phyloP scores from a whole-genome alignment of 2,329 filamentous ascomycete species.

The Orbilia oligospora region DNA sequence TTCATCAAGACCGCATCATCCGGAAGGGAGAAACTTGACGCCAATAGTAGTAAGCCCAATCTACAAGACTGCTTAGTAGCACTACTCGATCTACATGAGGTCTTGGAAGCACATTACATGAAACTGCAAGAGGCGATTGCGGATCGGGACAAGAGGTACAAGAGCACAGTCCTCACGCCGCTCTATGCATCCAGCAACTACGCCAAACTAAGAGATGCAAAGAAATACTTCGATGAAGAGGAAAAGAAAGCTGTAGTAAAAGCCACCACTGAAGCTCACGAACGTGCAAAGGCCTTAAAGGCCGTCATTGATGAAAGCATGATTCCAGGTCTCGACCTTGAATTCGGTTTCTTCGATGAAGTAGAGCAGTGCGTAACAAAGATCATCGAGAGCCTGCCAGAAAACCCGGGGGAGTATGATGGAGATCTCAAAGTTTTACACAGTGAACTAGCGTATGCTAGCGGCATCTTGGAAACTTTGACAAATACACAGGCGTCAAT shows the following conservation, averaged over 20 bases:
- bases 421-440: slow-evolving; percentile 43
- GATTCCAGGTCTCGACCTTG: slow-evolving; percentile 57
- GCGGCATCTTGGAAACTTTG: slow-evolving; percentile 44
- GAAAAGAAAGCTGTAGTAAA: slow-evolving; percentile 63
- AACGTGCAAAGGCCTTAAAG: slow-evolving; percentile 58
- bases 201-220: slow-evolving; percentile 64
- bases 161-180: slow-evolving; percentile 63
- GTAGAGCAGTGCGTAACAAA: slow-evolving; percentile 47
- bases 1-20: slow-evolving; percentile 58
- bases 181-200: slow-evolving; percentile 63
- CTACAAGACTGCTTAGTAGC: slow-evolving; percentile 62
- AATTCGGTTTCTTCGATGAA: slow-evolving; percentile 60
- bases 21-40: slow-evolving; percentile 58
- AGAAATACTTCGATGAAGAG: slow-evolving; percentile 64
- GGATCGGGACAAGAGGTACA: slow-evolving; percentile 63
- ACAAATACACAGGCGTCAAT: slow-evolving; percentile 54
- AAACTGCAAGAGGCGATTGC: slow-evolving; percentile 63
- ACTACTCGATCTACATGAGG: slow-evolving; percentile 61
- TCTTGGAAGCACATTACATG: slow-evolving; percentile 63
- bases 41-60: slow-evolving; percentile 58
- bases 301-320: slow-evolving; percentile 60
- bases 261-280: slow-evolving; percentile 46
- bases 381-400: slow-evolving; percentile 46
- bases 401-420: slow-evolving; percentile 49
- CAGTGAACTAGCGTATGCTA: slow-evolving; percentile 43